These are phyloP conservation scores for Aspergillus floridensis DNA, from an alignment of 2,329 filamentous ascomycete species.

Conservation along the genomic window DNA sequence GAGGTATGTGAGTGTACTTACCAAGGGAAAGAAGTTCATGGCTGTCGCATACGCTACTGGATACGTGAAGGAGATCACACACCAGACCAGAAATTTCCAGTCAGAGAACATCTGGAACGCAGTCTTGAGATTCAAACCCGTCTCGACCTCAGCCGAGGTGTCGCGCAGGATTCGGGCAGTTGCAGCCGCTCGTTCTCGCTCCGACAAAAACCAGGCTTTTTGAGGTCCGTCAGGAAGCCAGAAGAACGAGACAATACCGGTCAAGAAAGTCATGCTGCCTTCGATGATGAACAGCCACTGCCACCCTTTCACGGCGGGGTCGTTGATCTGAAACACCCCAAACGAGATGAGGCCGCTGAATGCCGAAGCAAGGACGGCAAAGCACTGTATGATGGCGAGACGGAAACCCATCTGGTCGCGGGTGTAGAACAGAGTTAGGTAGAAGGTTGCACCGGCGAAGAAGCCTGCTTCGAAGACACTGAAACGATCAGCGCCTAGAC, in stretches of 20 bases:
- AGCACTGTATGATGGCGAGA: constrained; percentile 47
- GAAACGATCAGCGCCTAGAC: background rate
- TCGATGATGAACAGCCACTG: constrained; percentile 48
- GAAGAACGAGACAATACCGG: constrained; percentile 29
- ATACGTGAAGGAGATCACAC: constrained; percentile 49
- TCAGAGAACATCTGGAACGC: constrained; percentile 46
- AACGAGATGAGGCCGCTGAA: constrained; percentile 43
- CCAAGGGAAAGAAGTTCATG: constrained; percentile 49
- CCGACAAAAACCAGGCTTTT: constrained; percentile 41
- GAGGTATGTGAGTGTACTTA: background rate
- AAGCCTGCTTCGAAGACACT: constrained; percentile 52
- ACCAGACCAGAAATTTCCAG: constrained; percentile 46
- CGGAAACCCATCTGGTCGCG: constrained; percentile 44
- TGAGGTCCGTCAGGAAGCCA: constrained; percentile 34
- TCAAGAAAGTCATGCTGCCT: constrained; percentile 36
- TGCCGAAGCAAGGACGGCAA: constrained; percentile 41
- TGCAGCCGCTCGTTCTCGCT: constrained; percentile 41
- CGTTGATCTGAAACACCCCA: constrained; percentile 50
- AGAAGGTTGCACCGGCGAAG: constrained; percentile 56
- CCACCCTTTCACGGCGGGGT: constrained; percentile 47
- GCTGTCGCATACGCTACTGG: constrained; percentile 48
- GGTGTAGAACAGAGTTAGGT: constrained; percentile 50
- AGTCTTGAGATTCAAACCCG: constrained; percentile 40
- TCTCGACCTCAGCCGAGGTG: constrained; percentile 40
- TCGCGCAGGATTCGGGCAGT: constrained; percentile 47